Evolutionary conservation across 106 monocot species (phyloP).

Genomic region (Narthecium ossifragum): DNA sequence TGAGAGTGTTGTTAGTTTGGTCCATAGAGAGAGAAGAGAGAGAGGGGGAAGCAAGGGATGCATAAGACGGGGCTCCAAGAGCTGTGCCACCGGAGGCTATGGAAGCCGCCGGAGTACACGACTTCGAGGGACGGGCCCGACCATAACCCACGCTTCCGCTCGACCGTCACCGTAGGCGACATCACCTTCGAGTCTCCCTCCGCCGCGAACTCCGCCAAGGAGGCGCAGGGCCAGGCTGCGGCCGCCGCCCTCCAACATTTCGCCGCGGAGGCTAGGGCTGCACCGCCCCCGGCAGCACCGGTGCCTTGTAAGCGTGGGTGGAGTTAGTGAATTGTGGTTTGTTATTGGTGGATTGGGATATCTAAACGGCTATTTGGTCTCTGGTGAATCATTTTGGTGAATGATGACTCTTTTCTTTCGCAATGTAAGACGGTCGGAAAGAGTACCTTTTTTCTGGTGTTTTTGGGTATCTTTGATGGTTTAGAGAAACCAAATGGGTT

Average conservation of each 20-base stretch:
- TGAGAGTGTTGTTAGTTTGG: too few relatives aligned
- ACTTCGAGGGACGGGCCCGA: slow-evolving; percentile 32
- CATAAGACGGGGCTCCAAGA: slow-evolving; percentile 46
- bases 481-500: too few relatives aligned
- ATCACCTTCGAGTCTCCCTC: slow-evolving; percentile 30
- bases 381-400: neutral
- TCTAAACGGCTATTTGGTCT: neutral
- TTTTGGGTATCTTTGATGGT: neutral
- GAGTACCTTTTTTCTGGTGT: neutral
- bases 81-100: slow-evolving; percentile 43
- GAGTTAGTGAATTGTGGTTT: neutral
- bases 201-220: slow-evolving; percentile 31
- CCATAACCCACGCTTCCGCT: slow-evolving; percentile 43
- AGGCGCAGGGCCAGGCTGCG: slow-evolving; percentile 37
- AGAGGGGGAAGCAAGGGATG: too few relatives aligned
- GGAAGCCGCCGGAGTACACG: slow-evolving; percentile 45
- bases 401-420: neutral
- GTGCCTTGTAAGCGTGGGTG: neutral
- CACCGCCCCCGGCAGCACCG: neutral
- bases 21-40: too few relatives aligned
- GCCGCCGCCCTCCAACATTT: slow-evolving; percentile 21
- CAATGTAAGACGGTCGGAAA: too few relatives aligned
- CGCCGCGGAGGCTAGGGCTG: neutral
- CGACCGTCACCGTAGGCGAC: slow-evolving; percentile 47
- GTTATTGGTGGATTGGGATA: neutral